Conservation (phyloP, 257 asterid species). For the Primulina eburnea region DNA sequence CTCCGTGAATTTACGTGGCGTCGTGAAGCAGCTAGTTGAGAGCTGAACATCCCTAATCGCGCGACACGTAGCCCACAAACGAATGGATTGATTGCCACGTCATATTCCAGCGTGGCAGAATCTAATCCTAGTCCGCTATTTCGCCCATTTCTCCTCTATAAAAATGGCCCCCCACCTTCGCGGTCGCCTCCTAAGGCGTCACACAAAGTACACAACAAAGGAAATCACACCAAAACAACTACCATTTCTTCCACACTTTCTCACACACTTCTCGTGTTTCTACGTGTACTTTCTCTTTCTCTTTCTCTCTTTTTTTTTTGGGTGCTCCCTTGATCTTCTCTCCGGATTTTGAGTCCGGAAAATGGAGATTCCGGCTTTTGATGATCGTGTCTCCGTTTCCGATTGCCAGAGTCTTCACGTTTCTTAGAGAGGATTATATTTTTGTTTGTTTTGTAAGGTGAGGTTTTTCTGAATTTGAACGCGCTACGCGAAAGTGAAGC, state of each 20-base stretch:
- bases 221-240: slow-evolving; percentile 32
- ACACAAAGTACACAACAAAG: slow-evolving; percentile 18
- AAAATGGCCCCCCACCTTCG: slow-evolving; percentile 8
- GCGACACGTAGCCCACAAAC: slow-evolving; percentile 40
- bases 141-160: slow-evolving; percentile 14
- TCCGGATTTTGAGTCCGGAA: slow-evolving; percentile 22
- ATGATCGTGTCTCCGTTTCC: slow-evolving; percentile 17
- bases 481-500: slow-evolving; percentile 41
- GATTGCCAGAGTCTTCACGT: slow-evolving; percentile 39
- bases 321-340: slow-evolving; percentile 10
- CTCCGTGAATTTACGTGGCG: slow-evolving; percentile 48
- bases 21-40: slow-evolving; percentile 29
- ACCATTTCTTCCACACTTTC: slow-evolving; percentile 9
- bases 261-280: slow-evolving; percentile 25
- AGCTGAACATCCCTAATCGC: slow-evolving; percentile 24
- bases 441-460: slow-evolving; percentile 3
- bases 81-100: slow-evolving; percentile 37
- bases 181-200: slow-evolving; percentile 22
- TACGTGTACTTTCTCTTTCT: neutral
- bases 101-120: slow-evolving; percentile 23
- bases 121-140: slow-evolving; percentile 38
- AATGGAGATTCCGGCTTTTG: slow-evolving; percentile 36
- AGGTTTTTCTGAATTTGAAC: slow-evolving; percentile 30
- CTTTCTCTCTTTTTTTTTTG: neutral
- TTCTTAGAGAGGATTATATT: slow-evolving; percentile 8